Base-by-base conservation (phyloP, 768 basidiomycete species). In the Phanerodontia chrysosporium region DNA sequence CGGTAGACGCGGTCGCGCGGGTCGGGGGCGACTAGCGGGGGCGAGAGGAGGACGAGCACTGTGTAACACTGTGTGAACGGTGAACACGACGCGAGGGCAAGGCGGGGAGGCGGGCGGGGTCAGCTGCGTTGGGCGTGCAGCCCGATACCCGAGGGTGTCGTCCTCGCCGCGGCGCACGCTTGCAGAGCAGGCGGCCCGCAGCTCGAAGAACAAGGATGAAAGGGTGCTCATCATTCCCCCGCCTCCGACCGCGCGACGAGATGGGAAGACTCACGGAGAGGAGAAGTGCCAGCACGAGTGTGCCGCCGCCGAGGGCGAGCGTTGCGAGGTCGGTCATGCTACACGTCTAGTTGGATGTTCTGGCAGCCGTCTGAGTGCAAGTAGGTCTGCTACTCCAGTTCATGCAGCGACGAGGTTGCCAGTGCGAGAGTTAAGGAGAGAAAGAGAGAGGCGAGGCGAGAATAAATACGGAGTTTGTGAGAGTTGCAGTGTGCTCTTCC, bases 181-280 rank as follows among this genome's bases (percentile, higher is more conserved):
- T 66, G 39, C 39, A 42, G 39, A 62, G 66, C 65, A 68, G 29
- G 74, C 63, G 73, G 78, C 90, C 85, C 85, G 74, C 66, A 69
- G 77, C 86, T 92, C 90, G 78, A 88, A 92, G 90, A 92, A 92
- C 90, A 92, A 92, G 90, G 90, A 92, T 92, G 90, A 90, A 82
- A 72, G 75, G 77, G 76, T 73, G 64, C 75, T 83, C 86, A 89
- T 90, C 89, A 62, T 69, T 58, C 46, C 45, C 58, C 49, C 45
- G 45, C 51, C 51, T 55, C 39, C 48, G 25, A 22, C 29, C 35
- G 21, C 22, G 57, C 28, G 32, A 14, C n/a, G 29, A 22, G 35
- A n/a, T n/a, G 54, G 22, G 21, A 49, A 22, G 30, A 67, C 69
- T 65, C 29, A 70, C 69, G 28, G 66, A 66, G 46, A 63, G 56